Conservation (phyloP, 805 yeast genomes). For the Ogataea nonfermentans region DNA sequence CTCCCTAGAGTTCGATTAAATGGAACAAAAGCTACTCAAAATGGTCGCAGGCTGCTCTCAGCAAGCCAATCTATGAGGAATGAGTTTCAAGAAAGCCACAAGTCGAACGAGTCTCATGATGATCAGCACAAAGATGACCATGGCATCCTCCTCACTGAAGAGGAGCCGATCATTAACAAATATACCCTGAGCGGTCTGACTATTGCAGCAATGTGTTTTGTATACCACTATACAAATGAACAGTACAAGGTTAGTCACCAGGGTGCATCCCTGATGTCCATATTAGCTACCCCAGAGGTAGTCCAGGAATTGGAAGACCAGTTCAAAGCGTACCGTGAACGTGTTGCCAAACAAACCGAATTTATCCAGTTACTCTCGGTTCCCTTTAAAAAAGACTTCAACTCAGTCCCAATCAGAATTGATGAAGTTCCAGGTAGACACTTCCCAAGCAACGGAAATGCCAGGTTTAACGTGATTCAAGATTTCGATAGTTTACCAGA, state of each 20-base stretch:
- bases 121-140: conserved; percentile 19
- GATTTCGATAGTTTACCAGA: conserved; percentile 31
- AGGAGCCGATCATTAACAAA: conserved; percentile 31
- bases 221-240: conserved; percentile 48
- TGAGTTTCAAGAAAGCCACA: not conserved
- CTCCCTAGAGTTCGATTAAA: not conserved
- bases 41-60: no score
- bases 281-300: conserved; percentile 17
- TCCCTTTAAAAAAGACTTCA: conserved; percentile 15
- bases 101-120: conserved; percentile 11
- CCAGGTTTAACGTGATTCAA: conserved; percentile 28
- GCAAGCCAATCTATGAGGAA: not conserved
- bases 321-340: conserved; percentile 23
- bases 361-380: conserved; percentile 21
- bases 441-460: conserved; percentile 28
- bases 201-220: conserved; percentile 33
- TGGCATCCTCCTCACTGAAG: conserved; percentile 25
- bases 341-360: conserved; percentile 24
- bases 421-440: conserved; percentile 34
- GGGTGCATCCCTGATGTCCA: conserved; percentile 27
- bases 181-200: conserved; percentile 23
- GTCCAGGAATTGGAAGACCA: conserved; percentile 22
- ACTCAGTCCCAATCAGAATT: conserved; percentile 23
- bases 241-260: conserved; percentile 46
- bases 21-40: no score